A percentile compares a stretch with the other conserved stretches of the same genome.
Evolutionary conservation across 1,284 basidiomycete genomes (phyloP).

Genomic region (Leccinum angustisporum): DNA sequence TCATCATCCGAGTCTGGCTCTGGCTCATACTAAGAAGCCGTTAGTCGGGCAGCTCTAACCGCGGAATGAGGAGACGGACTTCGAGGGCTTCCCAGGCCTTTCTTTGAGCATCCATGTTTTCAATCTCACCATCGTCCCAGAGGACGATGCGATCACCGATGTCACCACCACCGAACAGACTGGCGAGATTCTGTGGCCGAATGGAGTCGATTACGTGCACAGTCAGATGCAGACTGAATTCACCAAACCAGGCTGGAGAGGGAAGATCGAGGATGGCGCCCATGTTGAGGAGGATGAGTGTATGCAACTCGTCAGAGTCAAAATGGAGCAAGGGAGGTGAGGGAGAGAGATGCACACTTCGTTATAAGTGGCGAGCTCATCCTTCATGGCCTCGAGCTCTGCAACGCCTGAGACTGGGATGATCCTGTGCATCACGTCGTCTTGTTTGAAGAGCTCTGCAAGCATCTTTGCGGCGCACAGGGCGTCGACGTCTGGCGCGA

Average conservation of each 20-base stretch:
- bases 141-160: slow-evolving; percentile 74
- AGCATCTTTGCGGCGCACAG: slow-evolving; percentile 89
- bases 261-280: slow-evolving; percentile 87
- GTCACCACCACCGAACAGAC: slow-evolving; percentile 77
- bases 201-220: slow-evolving; percentile 95
- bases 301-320: slow-evolving; percentile 67
- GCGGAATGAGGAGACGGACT: slow-evolving; percentile 45
- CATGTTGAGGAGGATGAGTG: slow-evolving; percentile 90
- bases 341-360: slow-evolving; percentile 54
- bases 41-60: not conserved
- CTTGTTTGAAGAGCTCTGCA: slow-evolving; percentile 86
- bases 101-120: slow-evolving; percentile 60
- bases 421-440: slow-evolving; percentile 89
- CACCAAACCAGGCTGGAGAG: slow-evolving; percentile 71
- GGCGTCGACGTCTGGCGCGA: slow-evolving; percentile 88
- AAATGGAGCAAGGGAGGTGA: not conserved
- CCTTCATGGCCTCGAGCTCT: slow-evolving; percentile 65
- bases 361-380: slow-evolving; percentile 65
- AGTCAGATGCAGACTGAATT: slow-evolving; percentile 57
- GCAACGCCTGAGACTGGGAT: slow-evolving; percentile 90
- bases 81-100: slow-evolving; percentile 79
- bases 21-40: slow-evolving; percentile 61
- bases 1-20: slow-evolving; percentile 70
- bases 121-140: slow-evolving; percentile 88
- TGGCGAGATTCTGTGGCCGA: slow-evolving; percentile 88